Conservation (phyloP, 805 yeast species). For the Spathaspora sp. region DNA sequence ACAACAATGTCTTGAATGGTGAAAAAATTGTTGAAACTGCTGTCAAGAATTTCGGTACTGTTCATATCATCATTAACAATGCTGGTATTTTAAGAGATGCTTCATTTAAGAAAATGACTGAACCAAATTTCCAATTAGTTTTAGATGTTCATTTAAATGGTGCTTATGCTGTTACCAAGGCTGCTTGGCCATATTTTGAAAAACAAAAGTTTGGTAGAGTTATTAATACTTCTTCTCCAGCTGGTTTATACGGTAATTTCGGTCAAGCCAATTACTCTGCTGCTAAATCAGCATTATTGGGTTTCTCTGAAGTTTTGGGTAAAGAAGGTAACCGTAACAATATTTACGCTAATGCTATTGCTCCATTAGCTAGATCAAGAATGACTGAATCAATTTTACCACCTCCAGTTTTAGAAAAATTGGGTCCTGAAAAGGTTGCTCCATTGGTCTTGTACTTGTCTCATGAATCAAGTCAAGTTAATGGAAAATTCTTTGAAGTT, state of each 20-base stretch:
- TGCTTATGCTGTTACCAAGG: slow-evolving; percentile 76
- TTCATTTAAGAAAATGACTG: slow-evolving; percentile 81
- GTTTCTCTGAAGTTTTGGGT: slow-evolving; percentile 90
- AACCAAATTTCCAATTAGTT: slow-evolving; percentile 73
- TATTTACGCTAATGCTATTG: slow-evolving; percentile 81
- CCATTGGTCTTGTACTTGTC: slow-evolving; percentile 82
- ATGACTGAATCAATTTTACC: slow-evolving; percentile 93
- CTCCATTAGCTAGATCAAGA: slow-evolving; percentile 92
- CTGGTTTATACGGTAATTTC: slow-evolving; percentile 94
- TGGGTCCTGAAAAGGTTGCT: slow-evolving; percentile 86
- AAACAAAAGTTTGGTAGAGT: slow-evolving; percentile 85
- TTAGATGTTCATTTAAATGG: slow-evolving; percentile 88
- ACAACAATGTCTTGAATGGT: slow-evolving; percentile 85
- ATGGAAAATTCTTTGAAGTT: slow-evolving; percentile 81
- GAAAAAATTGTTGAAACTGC: slow-evolving; percentile 84
- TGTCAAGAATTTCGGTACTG: slow-evolving; percentile 78
- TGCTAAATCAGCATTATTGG: slow-evolving; percentile 86
- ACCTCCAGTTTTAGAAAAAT: slow-evolving; percentile 71
- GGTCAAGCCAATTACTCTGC: slow-evolving; percentile 96
- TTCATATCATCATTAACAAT: slow-evolving; percentile 85
- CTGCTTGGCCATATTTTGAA: slow-evolving; percentile 90
- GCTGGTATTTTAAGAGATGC: slow-evolving; percentile 94
- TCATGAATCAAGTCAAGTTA: slow-evolving; percentile 56
- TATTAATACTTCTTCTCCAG: slow-evolving; percentile 93
- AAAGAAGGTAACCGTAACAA: slow-evolving; percentile 88